These are phyloP conservation scores for Suhomyces emberorum DNA, from an alignment of 805 yeast genomes.

Conservation along the genomic window DNA sequence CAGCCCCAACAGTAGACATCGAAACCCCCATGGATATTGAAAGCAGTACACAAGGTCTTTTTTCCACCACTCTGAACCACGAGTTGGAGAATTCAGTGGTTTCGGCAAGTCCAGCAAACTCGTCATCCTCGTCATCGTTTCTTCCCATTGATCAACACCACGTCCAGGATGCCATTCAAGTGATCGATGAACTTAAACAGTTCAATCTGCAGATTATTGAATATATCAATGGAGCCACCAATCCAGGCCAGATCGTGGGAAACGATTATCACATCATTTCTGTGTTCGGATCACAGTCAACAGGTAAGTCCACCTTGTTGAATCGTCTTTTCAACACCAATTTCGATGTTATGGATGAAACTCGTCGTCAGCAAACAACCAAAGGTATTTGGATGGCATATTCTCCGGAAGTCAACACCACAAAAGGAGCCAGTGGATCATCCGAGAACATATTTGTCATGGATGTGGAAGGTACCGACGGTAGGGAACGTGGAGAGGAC, in stretches of 20 bases:
- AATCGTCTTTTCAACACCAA: conserved; percentile 81
- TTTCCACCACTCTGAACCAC: not conserved
- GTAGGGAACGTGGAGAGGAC: conserved; percentile 96
- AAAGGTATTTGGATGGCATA: conserved; percentile 47
- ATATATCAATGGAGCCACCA: conserved; percentile 33
- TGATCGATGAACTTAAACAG: conserved; percentile 57
- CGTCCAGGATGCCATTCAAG: conserved; percentile 48
- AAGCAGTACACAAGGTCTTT: not conserved
- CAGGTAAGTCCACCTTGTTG: conserved; percentile 91
- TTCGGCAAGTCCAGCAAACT: conserved; percentile 13
- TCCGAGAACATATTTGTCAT: conserved; percentile 60
- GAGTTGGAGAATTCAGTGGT: conserved; percentile 1
- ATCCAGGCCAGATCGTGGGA: conserved; percentile 44
- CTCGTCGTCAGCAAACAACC: conserved; percentile 78
- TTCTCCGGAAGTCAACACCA: conserved; percentile 31
- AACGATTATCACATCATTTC: conserved; percentile 84
- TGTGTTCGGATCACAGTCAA: conserved; percentile 95
- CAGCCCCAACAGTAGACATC: conserved; percentile 10
- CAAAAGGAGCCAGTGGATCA: conserved; percentile 7
- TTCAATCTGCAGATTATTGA: conserved; percentile 41
- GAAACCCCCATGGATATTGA: conserved; percentile 1
- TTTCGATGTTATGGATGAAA: conserved; percentile 92
- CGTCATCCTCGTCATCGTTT: conserved; percentile 37
- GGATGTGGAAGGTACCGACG: conserved; percentile 99
- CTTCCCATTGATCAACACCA: conserved; percentile 33